Conservation (phyloP, 345 rosid species). For the Iberis pinnata region DNA sequence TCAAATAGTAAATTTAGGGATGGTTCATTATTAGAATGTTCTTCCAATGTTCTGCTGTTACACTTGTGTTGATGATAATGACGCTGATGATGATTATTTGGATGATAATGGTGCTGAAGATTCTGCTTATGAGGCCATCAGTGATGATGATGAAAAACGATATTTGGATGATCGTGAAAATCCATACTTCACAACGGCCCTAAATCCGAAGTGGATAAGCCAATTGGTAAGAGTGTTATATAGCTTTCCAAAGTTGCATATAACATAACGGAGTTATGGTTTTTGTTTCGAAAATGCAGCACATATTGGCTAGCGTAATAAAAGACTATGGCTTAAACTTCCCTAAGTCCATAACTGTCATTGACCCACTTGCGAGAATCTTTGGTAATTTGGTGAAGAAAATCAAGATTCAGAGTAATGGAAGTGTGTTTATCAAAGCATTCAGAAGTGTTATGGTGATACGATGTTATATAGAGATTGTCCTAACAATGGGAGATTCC, state of each 20-base stretch:
- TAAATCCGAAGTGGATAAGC: slow-evolving; percentile 17
- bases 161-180: slow-evolving; percentile 12
- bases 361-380: slow-evolving; percentile 2
- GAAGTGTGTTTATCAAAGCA: slow-evolving; percentile 12
- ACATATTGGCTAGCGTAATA: slow-evolving; percentile 1
- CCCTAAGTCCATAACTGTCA: background rate
- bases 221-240: slow-evolving; percentile 19
- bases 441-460: slow-evolving; percentile 8
- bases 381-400: slow-evolving; percentile 10
- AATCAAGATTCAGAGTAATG: slow-evolving; percentile 5
- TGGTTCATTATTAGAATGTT: background rate
- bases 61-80: background rate
- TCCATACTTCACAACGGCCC: background rate
- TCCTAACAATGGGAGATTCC: slow-evolving; percentile 6
- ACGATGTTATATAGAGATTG: slow-evolving; percentile 13
- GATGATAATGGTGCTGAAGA: too few relatives aligned
- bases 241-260: background rate
- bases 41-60: too few relatives aligned
- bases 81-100: background rate
- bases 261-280: background rate
- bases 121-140: too few relatives aligned
- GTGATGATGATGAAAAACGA: background rate
- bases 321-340: slow-evolving; percentile 21
- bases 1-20: too few relatives aligned
- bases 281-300: slow-evolving; percentile 19